Conservation (phyloP, 176 grass and related monocot genomes). For the Poa annua region DNA sequence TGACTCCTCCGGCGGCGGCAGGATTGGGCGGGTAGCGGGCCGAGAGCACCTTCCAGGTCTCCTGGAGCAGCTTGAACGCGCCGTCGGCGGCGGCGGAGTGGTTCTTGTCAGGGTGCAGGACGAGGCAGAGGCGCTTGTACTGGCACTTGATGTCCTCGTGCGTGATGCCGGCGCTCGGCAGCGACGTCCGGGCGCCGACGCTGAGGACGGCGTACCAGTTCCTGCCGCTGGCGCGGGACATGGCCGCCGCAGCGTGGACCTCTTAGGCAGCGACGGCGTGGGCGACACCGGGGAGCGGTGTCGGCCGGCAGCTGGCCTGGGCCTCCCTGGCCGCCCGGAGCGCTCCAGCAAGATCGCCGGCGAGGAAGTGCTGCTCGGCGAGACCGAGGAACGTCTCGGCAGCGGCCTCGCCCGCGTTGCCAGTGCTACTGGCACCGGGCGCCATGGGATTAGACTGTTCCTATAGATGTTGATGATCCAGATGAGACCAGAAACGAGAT, state of each 20-base stretch:
- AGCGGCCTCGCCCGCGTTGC: no score
- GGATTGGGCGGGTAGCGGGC: neutral
- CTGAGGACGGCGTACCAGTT: slow-evolving; percentile 39
- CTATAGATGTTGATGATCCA: no score
- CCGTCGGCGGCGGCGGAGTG: slow-evolving; percentile 19
- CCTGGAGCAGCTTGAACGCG: slow-evolving; percentile 39
- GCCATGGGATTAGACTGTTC: no score
- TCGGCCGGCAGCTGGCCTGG: neutral
- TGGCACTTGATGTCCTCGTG: slow-evolving; percentile 8
- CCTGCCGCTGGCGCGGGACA: neutral
- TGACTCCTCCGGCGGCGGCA: neutral
- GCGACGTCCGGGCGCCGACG: neutral
- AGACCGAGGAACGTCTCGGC: no score
- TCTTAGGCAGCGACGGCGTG: slow-evolving; percentile 28
- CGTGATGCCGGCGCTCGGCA: neutral
- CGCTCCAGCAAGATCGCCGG: no score
- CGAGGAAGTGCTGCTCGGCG: no score
- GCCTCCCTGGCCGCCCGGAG: no score
- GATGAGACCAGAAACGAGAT: no score
- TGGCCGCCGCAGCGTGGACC: slow-evolving; percentile 31
- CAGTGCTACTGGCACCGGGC: no score
- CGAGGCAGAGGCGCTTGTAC: slow-evolving; percentile 8
- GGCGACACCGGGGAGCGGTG: neutral
- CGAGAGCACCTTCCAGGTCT: neutral
- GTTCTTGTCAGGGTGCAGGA: slow-evolving; percentile 40